A percentile compares a stretch with the other conserved stretches of the same genome.
phyloP scores from a whole-genome alignment of 495 filamentous ascomycete species.

The Penicillium odoratum region DNA sequence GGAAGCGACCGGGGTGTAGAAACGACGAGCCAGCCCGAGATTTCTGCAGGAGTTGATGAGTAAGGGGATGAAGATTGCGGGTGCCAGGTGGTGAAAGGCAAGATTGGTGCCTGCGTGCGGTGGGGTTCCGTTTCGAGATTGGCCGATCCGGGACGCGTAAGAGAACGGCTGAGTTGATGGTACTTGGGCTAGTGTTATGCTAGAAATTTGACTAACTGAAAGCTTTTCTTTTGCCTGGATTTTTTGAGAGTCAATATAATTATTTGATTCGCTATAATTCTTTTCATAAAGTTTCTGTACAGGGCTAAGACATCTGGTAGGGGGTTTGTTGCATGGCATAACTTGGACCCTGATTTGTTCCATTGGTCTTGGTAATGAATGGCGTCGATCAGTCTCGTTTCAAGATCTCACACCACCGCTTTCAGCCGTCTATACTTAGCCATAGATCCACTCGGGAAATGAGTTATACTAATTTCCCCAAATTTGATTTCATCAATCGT shows the following conservation, averaged over 20 bases:
- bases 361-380: constrained; percentile 10
- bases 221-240: neutral
- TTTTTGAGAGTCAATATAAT: neutral
- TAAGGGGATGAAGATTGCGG: constrained; percentile 7
- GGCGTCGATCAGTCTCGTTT: constrained; percentile 23
- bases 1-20: constrained; percentile 17
- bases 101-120: constrained; percentile 33
- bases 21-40: constrained; percentile 31
- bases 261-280: neutral
- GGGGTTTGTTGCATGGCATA: neutral
- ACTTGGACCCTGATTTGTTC: constrained; percentile 16
- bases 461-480: too few species aligned
- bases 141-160: constrained; percentile 35
- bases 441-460: neutral
- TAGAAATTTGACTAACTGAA: neutral
- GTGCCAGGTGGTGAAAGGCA: constrained; percentile 10
- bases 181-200: neutral
- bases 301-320: neutral
- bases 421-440: constrained; percentile 13
- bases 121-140: constrained; percentile 36
- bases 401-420: constrained; percentile 22
- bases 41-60: constrained; percentile 21
- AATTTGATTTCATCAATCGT: too few species aligned
- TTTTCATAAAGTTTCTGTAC: neutral
- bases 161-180: constrained; percentile 15